phyloP scores from a whole-genome alignment of 192 early-diverging fungal genomes.

The Fimicolochytrium jonesii region DNA sequence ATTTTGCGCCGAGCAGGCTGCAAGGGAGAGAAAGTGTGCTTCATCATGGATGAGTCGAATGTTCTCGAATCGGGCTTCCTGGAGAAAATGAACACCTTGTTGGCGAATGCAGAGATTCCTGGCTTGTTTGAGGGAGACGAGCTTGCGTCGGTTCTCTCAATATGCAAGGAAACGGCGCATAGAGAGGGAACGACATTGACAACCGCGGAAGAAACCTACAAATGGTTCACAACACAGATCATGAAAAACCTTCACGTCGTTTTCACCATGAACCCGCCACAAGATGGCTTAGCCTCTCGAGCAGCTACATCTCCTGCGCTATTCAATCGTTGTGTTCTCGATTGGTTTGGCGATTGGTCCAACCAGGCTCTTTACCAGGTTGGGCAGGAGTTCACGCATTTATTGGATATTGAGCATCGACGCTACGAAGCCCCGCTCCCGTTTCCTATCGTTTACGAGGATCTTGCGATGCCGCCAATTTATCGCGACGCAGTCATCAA shows the following conservation, averaged over 20 bases:
- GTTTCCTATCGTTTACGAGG: slow-evolving; percentile 74
- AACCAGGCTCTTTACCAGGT: slow-evolving; percentile 98
- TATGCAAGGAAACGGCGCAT: slow-evolving; percentile 90
- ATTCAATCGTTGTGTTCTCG: slow-evolving; percentile 99
- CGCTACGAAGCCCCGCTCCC: slow-evolving; percentile 62
- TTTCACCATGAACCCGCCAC: slow-evolving; percentile 99
- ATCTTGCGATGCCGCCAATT: slow-evolving; percentile 61
- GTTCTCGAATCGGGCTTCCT: slow-evolving; percentile 97
- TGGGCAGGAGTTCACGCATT: slow-evolving; percentile 89
- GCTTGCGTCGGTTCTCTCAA: slow-evolving; percentile 86
- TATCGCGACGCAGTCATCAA: slow-evolving; percentile 86
- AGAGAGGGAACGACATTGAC: slow-evolving; percentile 92
- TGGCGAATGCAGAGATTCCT: slow-evolving; percentile 98
- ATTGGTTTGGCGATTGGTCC: slow-evolving; percentile 99
- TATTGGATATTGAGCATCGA: slow-evolving; percentile 79
- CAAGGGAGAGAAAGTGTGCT: slow-evolving; percentile 97
- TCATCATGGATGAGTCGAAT: slow-evolving; percentile 98
- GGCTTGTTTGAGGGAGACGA: slow-evolving; percentile 99
- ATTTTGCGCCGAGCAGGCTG: slow-evolving; percentile 90
- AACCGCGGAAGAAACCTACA: slow-evolving; percentile 90
- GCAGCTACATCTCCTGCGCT: slow-evolving; percentile 97
- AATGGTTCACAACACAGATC: slow-evolving; percentile 97
- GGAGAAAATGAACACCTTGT: slow-evolving; percentile 99
- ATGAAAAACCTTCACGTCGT: slow-evolving; percentile 97
- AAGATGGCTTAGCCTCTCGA: slow-evolving; percentile 81